Evolutionary conservation across 2,329 filamentous ascomycete genomes (phyloP), one percentile per base, ranked within the genome.

Genomic region (Penicillium sumatraense): DNA sequence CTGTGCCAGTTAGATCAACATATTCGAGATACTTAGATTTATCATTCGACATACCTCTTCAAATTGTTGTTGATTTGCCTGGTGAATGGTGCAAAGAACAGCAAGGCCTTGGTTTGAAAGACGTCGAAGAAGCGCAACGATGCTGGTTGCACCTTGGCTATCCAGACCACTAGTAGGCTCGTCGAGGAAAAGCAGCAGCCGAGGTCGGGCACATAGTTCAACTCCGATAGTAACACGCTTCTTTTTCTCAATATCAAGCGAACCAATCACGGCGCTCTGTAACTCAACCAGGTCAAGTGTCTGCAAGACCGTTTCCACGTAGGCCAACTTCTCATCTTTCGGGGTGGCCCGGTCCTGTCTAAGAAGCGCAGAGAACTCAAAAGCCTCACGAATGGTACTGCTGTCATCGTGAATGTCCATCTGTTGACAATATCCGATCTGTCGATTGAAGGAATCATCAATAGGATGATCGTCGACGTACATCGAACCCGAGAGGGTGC

Each of bases 141-240:
- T 88, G 0, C 80, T 85, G 65, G 80, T 87, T 2, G 87, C 86
- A 2, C 82, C 83, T 58, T 88, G 86, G 13, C 81, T 84, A 65
- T 89, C 86, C 2, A 89, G 78, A 44, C 86, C 70, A 58, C 81
- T 85, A 0, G 87, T 89, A 1, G 87, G 87, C 64, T 89, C 86
- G 64, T 89, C 87, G 20, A 89, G 72, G 72, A 89, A 89, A 18
- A 89, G 74, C 0, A 89, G 74, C 0, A 89, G 73, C n/a, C 80
- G 81, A 0, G 86, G 86, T 60, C 86, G 82, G 0, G 86, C 86
- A 13, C 85, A 86, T 2, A 89, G 78, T 63, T 89, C 87, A 3
- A 89, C 86, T 52, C 86, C 87, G 53, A 89, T 89, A 0, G 87
- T 89, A 2, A 89, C 75, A 33, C 86, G 79, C 69, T 89, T 89